These are phyloP conservation scores for Neonothopanus nambi DNA, from an alignment of 1,284 basidiomycete species.

Conservation along the genomic window DNA sequence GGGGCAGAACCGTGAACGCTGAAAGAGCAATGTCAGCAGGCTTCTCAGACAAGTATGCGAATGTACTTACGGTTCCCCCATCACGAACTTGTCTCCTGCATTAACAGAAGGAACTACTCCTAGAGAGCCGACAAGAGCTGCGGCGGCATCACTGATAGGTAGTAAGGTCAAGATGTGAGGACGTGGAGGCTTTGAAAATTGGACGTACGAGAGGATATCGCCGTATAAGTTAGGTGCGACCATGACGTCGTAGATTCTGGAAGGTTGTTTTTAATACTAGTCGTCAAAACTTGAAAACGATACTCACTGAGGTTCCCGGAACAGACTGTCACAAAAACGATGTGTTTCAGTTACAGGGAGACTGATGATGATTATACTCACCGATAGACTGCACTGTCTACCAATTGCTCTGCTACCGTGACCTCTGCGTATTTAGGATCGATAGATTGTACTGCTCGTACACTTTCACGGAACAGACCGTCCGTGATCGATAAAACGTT, in stretches of 20 bases:
- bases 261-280: slow-evolving; percentile 17
- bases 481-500: slow-evolving; percentile 97
- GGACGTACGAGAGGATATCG: slow-evolving; percentile 90
- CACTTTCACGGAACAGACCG: slow-evolving; percentile 85
- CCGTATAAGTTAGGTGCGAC: slow-evolving; percentile 98
- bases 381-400: slow-evolving; percentile 98
- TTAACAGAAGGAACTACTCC: slow-evolving; percentile 97
- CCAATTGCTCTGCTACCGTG: slow-evolving; percentile 89
- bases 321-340: slow-evolving; percentile 58
- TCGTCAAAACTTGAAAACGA: slow-evolving; percentile 5
- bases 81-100: slow-evolving; percentile 93
- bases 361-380: slow-evolving; percentile 34
- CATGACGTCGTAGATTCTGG: slow-evolving; percentile 86
- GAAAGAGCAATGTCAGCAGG: slow-evolving; percentile 5
- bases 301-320: slow-evolving; percentile 86
- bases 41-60: not conserved
- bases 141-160: slow-evolving; percentile 83
- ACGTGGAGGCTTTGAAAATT: not conserved
- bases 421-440: slow-evolving; percentile 72
- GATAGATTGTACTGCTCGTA: slow-evolving; percentile 70
- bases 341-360: slow-evolving; percentile 10
- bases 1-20: slow-evolving; percentile 97
- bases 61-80: slow-evolving; percentile 87
- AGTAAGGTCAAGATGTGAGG: not conserved
- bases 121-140: slow-evolving; percentile 95